Evolutionary conservation across 1,284 basidiomycete genomes (phyloP).

Genomic region (Phylloporus sp.): DNA sequence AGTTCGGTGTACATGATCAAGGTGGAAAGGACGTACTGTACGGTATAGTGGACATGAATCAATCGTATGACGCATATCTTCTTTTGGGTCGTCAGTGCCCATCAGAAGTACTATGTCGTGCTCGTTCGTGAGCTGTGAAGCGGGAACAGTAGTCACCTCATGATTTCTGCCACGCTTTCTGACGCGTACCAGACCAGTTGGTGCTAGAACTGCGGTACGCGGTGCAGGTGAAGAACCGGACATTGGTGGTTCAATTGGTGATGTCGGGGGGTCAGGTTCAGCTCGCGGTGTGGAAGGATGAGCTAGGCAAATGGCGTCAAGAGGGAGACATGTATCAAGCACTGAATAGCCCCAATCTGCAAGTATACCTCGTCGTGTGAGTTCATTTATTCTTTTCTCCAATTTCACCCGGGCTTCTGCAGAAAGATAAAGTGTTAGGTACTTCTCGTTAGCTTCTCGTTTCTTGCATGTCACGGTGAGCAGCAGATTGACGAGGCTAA

Average conservation of each 20-base stretch:
- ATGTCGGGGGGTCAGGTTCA: background rate
- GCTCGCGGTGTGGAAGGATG: background rate
- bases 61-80: too few relatives aligned
- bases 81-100: too few relatives aligned
- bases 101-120: too few relatives aligned
- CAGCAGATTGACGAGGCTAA: conserved; percentile 7
- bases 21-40: too few relatives aligned
- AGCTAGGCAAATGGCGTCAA: background rate
- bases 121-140: too few relatives aligned
- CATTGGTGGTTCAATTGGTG: conserved; percentile 9
- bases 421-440: background rate
- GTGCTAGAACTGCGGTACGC: too few relatives aligned
- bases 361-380: background rate
- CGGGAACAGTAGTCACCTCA: too few relatives aligned
- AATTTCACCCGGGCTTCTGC: background rate
- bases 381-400: background rate
- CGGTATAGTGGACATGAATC: too few relatives aligned
- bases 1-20: too few relatives aligned
- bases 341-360: background rate
- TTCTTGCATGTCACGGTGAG: background rate
- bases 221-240: too few relatives aligned
- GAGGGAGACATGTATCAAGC: background rate
- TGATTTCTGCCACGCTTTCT: too few relatives aligned
- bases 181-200: too few relatives aligned
- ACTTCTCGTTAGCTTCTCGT: background rate